phyloP scores from a whole-genome alignment of 140 eudicot genomes.

The Bidens hawaiensis region DNA sequence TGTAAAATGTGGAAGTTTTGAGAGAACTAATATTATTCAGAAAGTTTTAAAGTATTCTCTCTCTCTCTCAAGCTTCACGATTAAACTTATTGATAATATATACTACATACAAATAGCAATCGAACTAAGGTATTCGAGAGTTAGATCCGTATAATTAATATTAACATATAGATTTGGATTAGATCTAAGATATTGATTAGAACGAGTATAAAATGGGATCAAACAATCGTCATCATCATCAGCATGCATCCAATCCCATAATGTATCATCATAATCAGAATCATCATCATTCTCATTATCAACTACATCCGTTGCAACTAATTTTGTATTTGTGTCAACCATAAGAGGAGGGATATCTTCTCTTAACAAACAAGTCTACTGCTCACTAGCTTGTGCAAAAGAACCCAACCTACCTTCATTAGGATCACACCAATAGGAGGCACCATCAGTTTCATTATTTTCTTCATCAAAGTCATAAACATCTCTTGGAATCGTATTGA shows the following conservation, averaged over 20 bases:
- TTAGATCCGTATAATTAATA: too few species aligned
- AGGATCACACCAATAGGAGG: background rate
- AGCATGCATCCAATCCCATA: constrained; percentile 8
- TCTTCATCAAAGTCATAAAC: background rate
- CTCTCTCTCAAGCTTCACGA: too few species aligned
- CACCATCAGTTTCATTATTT: background rate
- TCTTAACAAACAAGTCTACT: background rate
- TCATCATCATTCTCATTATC: background rate
- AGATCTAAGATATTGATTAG: too few species aligned
- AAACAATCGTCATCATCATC: constrained; percentile 12
- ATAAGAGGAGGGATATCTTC: background rate
- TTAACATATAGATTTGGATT: too few species aligned
- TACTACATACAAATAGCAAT: too few species aligned
- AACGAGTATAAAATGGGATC: too few species aligned
- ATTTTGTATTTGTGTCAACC: background rate
- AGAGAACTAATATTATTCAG: too few species aligned
- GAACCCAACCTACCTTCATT: background rate
- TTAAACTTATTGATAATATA: too few species aligned
- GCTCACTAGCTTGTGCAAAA: background rate
- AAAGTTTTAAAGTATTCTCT: too few species aligned
- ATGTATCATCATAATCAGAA: constrained; percentile 7
- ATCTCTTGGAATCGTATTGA: too few species aligned
- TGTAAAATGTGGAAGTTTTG: too few species aligned
- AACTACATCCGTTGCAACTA: background rate
- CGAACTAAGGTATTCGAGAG: too few species aligned